Conservation (phyloP, 805 yeast species). For the Metschnikowia continentalis region DNA sequence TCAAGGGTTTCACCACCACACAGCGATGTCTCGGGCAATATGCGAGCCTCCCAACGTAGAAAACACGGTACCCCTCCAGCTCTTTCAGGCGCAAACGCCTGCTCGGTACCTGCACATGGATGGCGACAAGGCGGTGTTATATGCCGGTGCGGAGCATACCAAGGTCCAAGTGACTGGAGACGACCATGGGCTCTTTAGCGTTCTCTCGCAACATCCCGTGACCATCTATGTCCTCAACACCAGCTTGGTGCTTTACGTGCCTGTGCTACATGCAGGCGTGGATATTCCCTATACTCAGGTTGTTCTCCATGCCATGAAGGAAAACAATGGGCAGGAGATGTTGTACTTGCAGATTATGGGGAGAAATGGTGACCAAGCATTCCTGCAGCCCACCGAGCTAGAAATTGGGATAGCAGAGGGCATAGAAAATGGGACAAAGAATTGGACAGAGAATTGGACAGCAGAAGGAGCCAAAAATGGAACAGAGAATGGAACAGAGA, state of each 20-base stretch:
- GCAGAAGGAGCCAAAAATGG: no score
- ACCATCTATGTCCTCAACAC: conserved; percentile 34
- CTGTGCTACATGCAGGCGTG: conserved; percentile 20
- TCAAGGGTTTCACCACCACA: neutral
- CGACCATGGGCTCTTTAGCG: neutral
- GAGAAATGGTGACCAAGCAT: neutral
- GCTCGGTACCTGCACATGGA: conserved; percentile 32
- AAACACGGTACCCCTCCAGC: conserved; percentile 33
- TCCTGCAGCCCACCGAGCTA: neutral
- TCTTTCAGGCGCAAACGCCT: conserved; percentile 37
- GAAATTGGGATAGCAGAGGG: no score
- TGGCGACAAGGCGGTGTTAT: conserved; percentile 39
- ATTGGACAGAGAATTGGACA: no score
- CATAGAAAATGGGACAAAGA: no score
- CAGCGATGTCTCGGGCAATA: conserved; percentile 12
- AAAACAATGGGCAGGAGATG: conserved; percentile 9
- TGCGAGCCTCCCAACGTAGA: conserved; percentile 36
- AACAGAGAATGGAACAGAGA: no score
- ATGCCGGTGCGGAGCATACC: conserved; percentile 30
- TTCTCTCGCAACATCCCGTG: conserved; percentile 5
- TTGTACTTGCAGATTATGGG: conserved; percentile 31
- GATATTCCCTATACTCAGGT: conserved; percentile 34
- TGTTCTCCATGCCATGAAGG: conserved; percentile 31
- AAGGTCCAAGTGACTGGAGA: conserved; percentile 6
- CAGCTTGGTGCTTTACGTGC: conserved; percentile 30